Percentiles rank a stretch among this genome's conserved stretches.
Conservation (phyloP, 352 stramenopile species). For the Globisporangium polare region DNA sequence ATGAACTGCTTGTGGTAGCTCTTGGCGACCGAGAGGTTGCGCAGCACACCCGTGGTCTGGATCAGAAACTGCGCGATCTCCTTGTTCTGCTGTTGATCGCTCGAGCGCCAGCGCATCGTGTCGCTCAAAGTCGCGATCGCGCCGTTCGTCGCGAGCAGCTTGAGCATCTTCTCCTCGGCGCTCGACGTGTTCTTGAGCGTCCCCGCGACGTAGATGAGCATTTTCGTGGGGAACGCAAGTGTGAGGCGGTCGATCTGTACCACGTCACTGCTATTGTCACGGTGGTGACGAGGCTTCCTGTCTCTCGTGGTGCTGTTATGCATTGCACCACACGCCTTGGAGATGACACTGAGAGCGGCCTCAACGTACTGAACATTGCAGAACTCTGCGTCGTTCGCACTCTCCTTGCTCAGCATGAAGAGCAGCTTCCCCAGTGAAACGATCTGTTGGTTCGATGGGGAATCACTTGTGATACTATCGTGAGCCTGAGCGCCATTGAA, state of each 20-base stretch:
- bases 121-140: constrained; percentile 53
- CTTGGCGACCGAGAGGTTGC: constrained; percentile 62
- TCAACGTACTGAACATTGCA: constrained; percentile 67
- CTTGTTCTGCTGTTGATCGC: constrained; percentile 23
- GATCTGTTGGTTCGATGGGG: constrained; percentile 13
- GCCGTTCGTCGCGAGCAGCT: constrained; percentile 58
- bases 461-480: background rate
- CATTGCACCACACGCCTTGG: constrained; percentile 17
- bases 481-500: constrained; percentile 12
- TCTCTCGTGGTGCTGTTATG: background rate
- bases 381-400: constrained; percentile 54
- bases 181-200: constrained; percentile 76
- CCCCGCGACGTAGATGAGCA: constrained; percentile 65
- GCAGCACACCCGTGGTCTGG: constrained; percentile 59
- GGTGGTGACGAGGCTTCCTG: background rate
- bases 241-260: background rate
- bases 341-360: constrained; percentile 39
- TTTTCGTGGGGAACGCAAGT: constrained; percentile 25
- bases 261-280: background rate
- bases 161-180: constrained; percentile 49
- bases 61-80: constrained; percentile 71
- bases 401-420: constrained; percentile 76
- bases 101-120: constrained; percentile 39
- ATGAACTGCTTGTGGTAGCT: constrained; percentile 70
- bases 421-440: constrained; percentile 49